Conservation (phyloP, 2,329 filamentous ascomycete genomes). For the Hypoxylon sp. region DNA sequence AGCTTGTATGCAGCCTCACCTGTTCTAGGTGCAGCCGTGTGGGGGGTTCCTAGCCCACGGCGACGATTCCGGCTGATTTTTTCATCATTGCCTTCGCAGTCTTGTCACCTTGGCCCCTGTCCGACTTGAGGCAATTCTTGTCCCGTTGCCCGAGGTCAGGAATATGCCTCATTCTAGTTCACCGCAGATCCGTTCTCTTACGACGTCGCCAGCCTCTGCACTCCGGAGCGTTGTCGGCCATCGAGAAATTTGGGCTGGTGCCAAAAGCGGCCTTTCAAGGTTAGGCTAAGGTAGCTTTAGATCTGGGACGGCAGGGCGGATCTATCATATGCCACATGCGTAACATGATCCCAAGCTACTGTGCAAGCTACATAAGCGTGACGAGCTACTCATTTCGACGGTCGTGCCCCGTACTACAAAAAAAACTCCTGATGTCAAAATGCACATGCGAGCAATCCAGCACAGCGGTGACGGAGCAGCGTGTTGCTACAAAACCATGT, state of each 20-base stretch:
- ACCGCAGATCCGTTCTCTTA: slow-evolving; percentile 31
- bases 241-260: slow-evolving; percentile 8
- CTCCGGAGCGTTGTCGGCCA: slow-evolving; percentile 37
- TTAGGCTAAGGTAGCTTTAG: slow-evolving; percentile 25
- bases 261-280: neutral
- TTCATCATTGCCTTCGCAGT: slow-evolving; percentile 23
- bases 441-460: slow-evolving; percentile 27
- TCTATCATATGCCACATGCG: slow-evolving; percentile 20
- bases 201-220: slow-evolving; percentile 15
- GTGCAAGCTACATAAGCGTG: slow-evolving; percentile 20
- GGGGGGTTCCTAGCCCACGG: slow-evolving; percentile 34
- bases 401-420: neutral
- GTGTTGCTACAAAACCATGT: slow-evolving; percentile 32
- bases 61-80: slow-evolving; percentile 33
- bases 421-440: slow-evolving; percentile 22
- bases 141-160: slow-evolving; percentile 1
- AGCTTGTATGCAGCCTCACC: slow-evolving; percentile 40
- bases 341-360: slow-evolving; percentile 17
- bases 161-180: slow-evolving; percentile 41
- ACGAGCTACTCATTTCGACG: slow-evolving; percentile 13
- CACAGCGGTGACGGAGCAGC: slow-evolving; percentile 34
- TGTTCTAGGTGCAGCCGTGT: slow-evolving; percentile 20
- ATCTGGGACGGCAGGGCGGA: slow-evolving; percentile 16
- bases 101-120: slow-evolving; percentile 32
- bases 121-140: slow-evolving; percentile 39